phyloP scores from a whole-genome alignment of 495 filamentous ascomycete genomes.

The Annulohypoxylon bovei region DNA sequence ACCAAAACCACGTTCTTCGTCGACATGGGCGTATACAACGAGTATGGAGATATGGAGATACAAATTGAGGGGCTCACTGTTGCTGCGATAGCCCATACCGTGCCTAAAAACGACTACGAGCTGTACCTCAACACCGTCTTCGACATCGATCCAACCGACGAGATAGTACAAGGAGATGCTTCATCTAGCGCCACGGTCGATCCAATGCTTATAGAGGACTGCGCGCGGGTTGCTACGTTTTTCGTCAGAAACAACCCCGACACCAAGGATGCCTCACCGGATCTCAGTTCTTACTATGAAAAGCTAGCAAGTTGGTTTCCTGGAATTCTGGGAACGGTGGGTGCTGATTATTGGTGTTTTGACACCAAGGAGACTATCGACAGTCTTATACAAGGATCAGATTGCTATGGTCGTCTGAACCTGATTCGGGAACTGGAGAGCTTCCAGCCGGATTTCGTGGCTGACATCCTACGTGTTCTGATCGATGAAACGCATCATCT shows the following conservation, averaged over 20 bases:
- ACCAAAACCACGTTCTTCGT: slow-evolving; percentile 48
- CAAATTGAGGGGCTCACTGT: slow-evolving; percentile 55
- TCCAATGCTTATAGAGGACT: slow-evolving; percentile 48
- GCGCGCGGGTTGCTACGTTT: slow-evolving; percentile 50
- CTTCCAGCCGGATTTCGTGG: slow-evolving; percentile 41
- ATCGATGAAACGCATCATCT: slow-evolving; percentile 47
- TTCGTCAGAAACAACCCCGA: slow-evolving; percentile 21
- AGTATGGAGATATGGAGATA: slow-evolving; percentile 48
- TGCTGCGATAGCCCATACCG: slow-evolving; percentile 48
- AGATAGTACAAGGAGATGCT: slow-evolving; percentile 40
- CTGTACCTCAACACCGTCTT: slow-evolving; percentile 54
- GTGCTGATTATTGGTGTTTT: slow-evolving; percentile 33
- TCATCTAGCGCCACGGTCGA: not conserved
- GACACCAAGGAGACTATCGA: slow-evolving; percentile 50
- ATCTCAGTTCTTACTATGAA: not conserved
- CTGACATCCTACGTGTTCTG: slow-evolving; percentile 33
- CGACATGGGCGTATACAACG: slow-evolving; percentile 53
- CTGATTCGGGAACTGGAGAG: slow-evolving; percentile 42
- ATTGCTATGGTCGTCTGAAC: slow-evolving; percentile 44
- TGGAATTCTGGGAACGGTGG: slow-evolving; percentile 12
- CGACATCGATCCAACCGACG: slow-evolving; percentile 54
- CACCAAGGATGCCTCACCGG: not conserved
- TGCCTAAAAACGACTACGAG: slow-evolving; percentile 54
- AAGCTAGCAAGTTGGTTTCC: slow-evolving; percentile 18
- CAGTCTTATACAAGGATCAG: slow-evolving; percentile 46